A percentile compares a stretch with the other conserved stretches of the same genome.
phyloP scores from a whole-genome alignment of 208 protist species.

The Crithidia expoeki region DNA sequence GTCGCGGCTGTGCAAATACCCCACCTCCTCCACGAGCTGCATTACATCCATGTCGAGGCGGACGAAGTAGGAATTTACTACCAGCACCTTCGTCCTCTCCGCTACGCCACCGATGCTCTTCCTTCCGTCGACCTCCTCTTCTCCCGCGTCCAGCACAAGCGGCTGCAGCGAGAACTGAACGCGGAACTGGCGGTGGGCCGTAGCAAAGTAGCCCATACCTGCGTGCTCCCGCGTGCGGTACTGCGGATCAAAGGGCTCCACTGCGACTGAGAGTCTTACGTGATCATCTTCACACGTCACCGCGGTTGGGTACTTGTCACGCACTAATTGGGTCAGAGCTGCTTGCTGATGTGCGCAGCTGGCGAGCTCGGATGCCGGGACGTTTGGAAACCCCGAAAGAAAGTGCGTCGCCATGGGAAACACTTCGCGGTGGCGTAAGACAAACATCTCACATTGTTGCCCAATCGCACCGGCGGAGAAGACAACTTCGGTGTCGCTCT shows the following conservation, averaged over 20 bases:
- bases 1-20: conserved; percentile 59
- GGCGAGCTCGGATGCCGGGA: conserved; percentile 24
- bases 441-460: conserved; percentile 61
- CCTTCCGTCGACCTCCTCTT: neutral
- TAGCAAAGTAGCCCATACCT: conserved; percentile 52
- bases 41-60: conserved; percentile 53
- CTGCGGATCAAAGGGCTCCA: conserved; percentile 59
- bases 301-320: conserved; percentile 27
- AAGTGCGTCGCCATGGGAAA: conserved; percentile 57
- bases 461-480: conserved; percentile 65
- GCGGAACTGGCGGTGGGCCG: conserved; percentile 62
- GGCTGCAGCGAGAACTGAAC: conserved; percentile 44
- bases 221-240: conserved; percentile 36
- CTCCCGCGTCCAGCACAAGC: neutral
- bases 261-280: conserved; percentile 49
- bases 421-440: conserved; percentile 41
- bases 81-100: conserved; percentile 25
- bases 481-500: conserved; percentile 31
- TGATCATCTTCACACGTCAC: conserved; percentile 55
- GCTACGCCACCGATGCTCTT: conserved; percentile 2
- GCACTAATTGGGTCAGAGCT: conserved; percentile 29
- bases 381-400: conserved; percentile 37
- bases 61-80: conserved; percentile 82
- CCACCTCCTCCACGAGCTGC: conserved; percentile 69
- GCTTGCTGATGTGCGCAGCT: conserved; percentile 27